Conservation (phyloP, 164 flowering plant genomes). For the Kalanchoe fedtschenkoi region DNA sequence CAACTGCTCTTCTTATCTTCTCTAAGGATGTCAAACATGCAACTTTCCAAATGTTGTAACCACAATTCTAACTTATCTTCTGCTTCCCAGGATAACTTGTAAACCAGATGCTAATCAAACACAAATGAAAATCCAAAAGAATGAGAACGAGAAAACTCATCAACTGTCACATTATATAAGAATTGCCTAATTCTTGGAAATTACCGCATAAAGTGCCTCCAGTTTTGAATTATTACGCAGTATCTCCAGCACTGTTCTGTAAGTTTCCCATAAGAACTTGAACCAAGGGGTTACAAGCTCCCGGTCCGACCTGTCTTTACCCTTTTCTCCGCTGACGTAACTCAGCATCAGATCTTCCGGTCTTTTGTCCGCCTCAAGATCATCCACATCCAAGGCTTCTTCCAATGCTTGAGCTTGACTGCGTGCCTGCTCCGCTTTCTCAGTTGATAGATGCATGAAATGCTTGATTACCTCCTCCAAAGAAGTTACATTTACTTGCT, state of each 20-base stretch:
- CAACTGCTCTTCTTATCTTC: no score
- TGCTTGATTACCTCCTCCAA: constrained; percentile 96
- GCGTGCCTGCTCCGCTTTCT: constrained; percentile 86
- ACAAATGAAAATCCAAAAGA: not conserved
- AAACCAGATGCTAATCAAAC: not conserved
- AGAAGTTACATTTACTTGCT: constrained; percentile 85
- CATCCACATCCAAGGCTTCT: constrained; percentile 94
- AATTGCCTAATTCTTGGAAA: not conserved
- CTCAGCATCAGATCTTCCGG: constrained; percentile 98
- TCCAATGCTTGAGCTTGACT: constrained; percentile 84
- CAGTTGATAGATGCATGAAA: constrained; percentile 86
- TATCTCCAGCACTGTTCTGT: constrained; percentile 86
- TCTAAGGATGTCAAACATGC: no score
- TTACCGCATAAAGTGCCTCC: constrained; percentile 88
- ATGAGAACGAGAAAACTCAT: not conserved
- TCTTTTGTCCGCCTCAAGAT: constrained; percentile 85
- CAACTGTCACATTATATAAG: not conserved
- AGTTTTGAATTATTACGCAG: constrained; percentile 84
- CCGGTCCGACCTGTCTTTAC: constrained; percentile 90
- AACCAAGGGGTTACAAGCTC: constrained; percentile 99
- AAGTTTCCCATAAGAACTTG: constrained; percentile 97
- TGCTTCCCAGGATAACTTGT: not conserved
- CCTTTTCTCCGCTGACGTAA: constrained; percentile 96
- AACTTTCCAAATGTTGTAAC: no score
- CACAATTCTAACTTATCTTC: no score